Percentiles rank a stretch among this genome's conserved stretches.
phyloP scores from a whole-genome alignment of 306 rosid genomes.

The Prunus campanulata region DNA sequence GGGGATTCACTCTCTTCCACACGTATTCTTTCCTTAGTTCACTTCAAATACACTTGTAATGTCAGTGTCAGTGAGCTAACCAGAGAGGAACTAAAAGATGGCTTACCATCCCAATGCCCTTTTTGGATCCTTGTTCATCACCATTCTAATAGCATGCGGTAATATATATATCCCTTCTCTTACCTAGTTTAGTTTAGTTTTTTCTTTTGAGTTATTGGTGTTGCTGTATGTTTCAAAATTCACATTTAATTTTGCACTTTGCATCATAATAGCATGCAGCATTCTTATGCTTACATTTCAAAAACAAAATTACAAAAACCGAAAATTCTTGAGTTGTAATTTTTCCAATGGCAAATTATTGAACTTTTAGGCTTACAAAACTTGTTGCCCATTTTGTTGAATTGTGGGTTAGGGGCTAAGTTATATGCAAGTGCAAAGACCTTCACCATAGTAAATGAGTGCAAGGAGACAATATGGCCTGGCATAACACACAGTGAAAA shows the following conservation, averaged over 20 bases:
- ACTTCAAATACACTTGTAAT: not conserved
- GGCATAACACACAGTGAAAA: constrained; percentile 47
- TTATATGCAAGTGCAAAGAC: constrained; percentile 29
- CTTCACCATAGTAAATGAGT: constrained; percentile 51
- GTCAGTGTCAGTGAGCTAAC: not conserved
- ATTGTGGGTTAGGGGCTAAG: constrained; percentile 24
- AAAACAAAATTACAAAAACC: too few species aligned
- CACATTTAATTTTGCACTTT: too few species aligned
- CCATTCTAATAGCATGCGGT: too few species aligned
- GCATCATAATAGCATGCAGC: too few species aligned
- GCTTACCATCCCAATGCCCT: not conserved
- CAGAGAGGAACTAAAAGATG: not conserved
- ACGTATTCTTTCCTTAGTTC: constrained; percentile 33
- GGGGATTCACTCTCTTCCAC: constrained; percentile 34
- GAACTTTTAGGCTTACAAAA: not conserved
- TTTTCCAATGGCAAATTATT: too few species aligned
- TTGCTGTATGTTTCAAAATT: too few species aligned
- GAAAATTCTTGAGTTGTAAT: too few species aligned
- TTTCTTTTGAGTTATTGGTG: too few species aligned
- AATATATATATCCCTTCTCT: too few species aligned
- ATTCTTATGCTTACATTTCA: too few species aligned
- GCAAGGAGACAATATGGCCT: constrained; percentile 68
- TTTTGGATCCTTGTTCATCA: not conserved
- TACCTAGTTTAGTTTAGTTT: not conserved
- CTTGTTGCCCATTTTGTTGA: not conserved